Conservation (phyloP, 106 monocot species). For the Dioscorea zingiberensis region DNA sequence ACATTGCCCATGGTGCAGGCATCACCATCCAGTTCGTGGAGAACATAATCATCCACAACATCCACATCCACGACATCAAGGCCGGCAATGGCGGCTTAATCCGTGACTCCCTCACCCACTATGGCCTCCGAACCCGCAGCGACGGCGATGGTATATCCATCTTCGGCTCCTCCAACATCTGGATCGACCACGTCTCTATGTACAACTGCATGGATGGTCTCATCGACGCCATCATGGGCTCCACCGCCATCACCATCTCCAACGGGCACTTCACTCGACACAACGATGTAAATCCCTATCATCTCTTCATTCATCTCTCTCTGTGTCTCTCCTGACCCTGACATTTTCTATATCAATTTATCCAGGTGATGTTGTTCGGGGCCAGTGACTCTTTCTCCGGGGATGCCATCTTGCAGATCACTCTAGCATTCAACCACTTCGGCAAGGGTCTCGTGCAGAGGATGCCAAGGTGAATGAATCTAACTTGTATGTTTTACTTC, state of each 20-base stretch:
- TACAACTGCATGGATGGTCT: slow-evolving; percentile 20
- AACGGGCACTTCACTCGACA: slow-evolving; percentile 49
- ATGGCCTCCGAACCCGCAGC: slow-evolving; percentile 27
- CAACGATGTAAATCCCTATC: slow-evolving; percentile 34
- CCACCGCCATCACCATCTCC: slow-evolving; percentile 64
- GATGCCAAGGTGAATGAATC: slow-evolving; percentile 30
- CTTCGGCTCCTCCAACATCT: slow-evolving; percentile 39
- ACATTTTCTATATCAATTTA: not conserved
- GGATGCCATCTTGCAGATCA: slow-evolving; percentile 51
- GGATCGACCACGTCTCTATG: slow-evolving; percentile 45
- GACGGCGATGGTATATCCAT: slow-evolving; percentile 58
- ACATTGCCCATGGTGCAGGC: slow-evolving; percentile 36
- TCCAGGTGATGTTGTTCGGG: slow-evolving; percentile 47
- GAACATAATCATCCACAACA: slow-evolving; percentile 49
- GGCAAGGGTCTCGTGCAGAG: slow-evolving; percentile 41
- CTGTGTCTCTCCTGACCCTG: no score
- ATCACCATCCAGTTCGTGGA: slow-evolving; percentile 38
- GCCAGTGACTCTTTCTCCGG: slow-evolving; percentile 18
- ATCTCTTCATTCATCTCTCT: no score
- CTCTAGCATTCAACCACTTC: slow-evolving; percentile 61
- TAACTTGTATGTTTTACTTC: no score
- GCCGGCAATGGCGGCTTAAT: slow-evolving; percentile 27
- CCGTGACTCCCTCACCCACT: slow-evolving; percentile 24
- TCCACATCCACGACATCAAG: slow-evolving; percentile 52
- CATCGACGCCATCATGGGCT: slow-evolving; percentile 29